phyloP scores from a whole-genome alignment of 1,284 basidiomycete genomes.

The Marasmius sp. region DNA sequence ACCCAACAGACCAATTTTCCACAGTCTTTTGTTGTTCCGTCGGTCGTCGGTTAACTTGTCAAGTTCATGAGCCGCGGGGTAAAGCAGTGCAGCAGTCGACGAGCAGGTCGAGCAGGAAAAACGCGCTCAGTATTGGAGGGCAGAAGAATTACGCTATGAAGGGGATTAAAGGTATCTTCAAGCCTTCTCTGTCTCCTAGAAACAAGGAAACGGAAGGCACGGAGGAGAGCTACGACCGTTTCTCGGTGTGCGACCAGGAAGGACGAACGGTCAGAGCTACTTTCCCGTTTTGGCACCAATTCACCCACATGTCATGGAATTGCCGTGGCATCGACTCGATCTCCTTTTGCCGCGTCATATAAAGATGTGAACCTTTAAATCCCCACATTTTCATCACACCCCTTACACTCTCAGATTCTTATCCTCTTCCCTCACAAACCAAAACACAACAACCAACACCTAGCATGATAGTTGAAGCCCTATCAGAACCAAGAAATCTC shows the following conservation, averaged over 20 bases:
- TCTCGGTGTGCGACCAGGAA: not conserved
- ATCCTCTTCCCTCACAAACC: not conserved
- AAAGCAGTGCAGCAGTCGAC: too few relatives aligned
- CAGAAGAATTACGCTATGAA: not conserved
- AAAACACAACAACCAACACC: not conserved
- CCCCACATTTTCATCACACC: not conserved
- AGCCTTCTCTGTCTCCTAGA: not conserved
- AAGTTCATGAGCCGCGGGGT: too few relatives aligned
- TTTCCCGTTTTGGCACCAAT: not conserved
- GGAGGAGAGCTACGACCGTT: not conserved
- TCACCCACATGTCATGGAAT: not conserved
- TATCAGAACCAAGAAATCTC: slow-evolving; percentile 3
- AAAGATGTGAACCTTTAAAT: not conserved
- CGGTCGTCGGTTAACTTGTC: too few relatives aligned
- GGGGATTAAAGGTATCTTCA: not conserved
- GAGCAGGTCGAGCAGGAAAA: too few relatives aligned
- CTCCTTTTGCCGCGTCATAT: not conserved
- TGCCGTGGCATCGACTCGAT: not conserved
- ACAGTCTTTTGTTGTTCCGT: too few relatives aligned
- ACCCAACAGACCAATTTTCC: too few relatives aligned
- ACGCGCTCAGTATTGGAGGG: not conserved
- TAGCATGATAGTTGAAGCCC: slow-evolving; percentile 5
- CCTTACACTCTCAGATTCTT: not conserved
- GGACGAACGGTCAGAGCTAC: not conserved
- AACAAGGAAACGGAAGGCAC: not conserved